These are phyloP conservation scores for Rhodosporidiobolus sp. DNA, from an alignment of 768 basidiomycete species.

Conservation along the genomic window DNA sequence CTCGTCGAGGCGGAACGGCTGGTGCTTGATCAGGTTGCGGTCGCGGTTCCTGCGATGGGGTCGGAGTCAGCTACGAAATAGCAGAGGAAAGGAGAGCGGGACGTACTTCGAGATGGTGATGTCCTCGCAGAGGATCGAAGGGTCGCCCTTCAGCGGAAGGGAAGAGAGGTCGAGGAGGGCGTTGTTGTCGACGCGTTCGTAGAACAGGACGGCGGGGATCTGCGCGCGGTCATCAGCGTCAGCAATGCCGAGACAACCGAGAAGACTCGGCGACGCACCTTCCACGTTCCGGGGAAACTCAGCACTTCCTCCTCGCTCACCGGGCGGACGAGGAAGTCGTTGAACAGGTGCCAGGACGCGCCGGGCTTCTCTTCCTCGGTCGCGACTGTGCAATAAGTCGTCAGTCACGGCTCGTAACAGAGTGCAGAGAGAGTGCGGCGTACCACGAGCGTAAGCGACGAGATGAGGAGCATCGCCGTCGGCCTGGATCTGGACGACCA, in stretches of 20 bases:
- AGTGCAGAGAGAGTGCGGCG: not conserved
- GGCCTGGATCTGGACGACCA: slow-evolving; percentile 73
- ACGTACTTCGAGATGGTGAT: slow-evolving; percentile 80
- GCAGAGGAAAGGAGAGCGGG: not conserved
- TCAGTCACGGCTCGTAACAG: not conserved
- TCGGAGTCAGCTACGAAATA: not conserved
- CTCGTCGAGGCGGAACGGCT: slow-evolving; percentile 67
- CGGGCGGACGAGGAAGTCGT: slow-evolving; percentile 86
- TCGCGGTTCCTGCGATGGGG: slow-evolving; percentile 66
- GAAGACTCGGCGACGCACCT: slow-evolving; percentile 60
- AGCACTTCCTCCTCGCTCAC: slow-evolving; percentile 82
- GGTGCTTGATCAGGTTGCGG: slow-evolving; percentile 68
- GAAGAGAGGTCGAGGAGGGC: slow-evolving; percentile 61
- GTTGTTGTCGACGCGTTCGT: slow-evolving; percentile 68
- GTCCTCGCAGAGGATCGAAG: slow-evolving; percentile 63
- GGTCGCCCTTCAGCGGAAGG: slow-evolving; percentile 67
- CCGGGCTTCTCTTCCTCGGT: slow-evolving; percentile 51
- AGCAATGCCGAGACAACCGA: no score
- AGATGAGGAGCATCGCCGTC: slow-evolving; percentile 76
- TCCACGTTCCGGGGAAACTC: slow-evolving; percentile 85
- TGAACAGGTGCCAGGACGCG: slow-evolving; percentile 89
- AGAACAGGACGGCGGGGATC: slow-evolving; percentile 83
- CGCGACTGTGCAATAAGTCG: not conserved
- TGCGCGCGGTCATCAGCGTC: slow-evolving; percentile 49
- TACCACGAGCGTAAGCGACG: slow-evolving; percentile 72